Evolutionary conservation across 2,329 filamentous ascomycete species (phyloP).

Genomic region (Myotisia sp.): DNA sequence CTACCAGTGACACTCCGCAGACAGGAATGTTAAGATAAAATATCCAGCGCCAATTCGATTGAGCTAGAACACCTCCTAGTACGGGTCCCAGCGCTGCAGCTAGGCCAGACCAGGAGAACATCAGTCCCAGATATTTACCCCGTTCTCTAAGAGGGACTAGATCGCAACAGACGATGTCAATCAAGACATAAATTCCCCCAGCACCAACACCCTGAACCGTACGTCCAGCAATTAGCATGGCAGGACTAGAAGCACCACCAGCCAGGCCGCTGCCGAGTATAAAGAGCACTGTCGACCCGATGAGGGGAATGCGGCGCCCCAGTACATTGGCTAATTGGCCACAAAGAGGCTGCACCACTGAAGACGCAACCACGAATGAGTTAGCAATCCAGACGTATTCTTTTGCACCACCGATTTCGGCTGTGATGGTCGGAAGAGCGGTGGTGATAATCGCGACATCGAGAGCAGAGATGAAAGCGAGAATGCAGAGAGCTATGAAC

Average conservation of each 20-base stretch:
- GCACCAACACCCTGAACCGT: constrained; percentile 38
- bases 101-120: constrained; percentile 33
- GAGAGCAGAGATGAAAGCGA: constrained; percentile 19
- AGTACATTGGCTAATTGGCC: constrained; percentile 40
- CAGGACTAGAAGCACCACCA: constrained; percentile 31
- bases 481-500: constrained; percentile 4
- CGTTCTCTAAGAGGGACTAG: constrained; percentile 35
- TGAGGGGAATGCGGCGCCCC: constrained; percentile 33
- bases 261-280: constrained; percentile 38
- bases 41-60: constrained; percentile 18
- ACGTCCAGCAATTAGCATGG: constrained; percentile 35
- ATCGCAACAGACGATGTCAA: constrained; percentile 38
- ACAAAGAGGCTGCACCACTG: constrained; percentile 33
- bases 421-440: constrained; percentile 25
- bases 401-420: constrained; percentile 17
- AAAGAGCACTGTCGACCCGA: constrained; percentile 33
- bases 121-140: constrained; percentile 12
- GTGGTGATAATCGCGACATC: constrained; percentile 28
- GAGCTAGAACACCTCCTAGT: constrained; percentile 17
- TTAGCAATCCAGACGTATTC: constrained; percentile 23
- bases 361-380: constrained; percentile 11
- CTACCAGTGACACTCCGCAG: constrained; percentile 10
- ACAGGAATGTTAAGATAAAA: constrained; percentile 18
- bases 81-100: constrained; percentile 17
- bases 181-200: constrained; percentile 35